Evolutionary conservation across 768 basidiomycete species (phyloP), one percentile per base, ranked within the genome.

Genomic region (Asterophora parasitica): DNA sequence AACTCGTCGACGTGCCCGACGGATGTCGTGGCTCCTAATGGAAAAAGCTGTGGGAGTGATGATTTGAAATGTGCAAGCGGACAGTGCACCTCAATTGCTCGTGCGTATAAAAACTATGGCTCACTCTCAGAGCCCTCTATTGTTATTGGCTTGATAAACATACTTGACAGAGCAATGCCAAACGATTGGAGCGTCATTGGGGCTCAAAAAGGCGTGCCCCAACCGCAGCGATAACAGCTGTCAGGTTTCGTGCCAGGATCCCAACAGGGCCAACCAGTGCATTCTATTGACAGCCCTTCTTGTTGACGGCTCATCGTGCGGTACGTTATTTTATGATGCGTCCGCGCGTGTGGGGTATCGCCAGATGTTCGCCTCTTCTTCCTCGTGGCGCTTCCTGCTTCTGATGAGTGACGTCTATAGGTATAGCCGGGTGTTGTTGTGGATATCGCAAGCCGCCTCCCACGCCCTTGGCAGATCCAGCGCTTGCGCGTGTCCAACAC

Each of bases 281-380:
- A 65, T 91, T 16, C 66, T 83, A 33, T 69, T 93, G 40, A 82
- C 85, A 46, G 77, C 87, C 3, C 63, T 77, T 36, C 79, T 92
- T 41, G 71, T 88, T 45, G 85, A 91, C 61, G 92, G 91, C 17
- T 89, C 87, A 26, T 82, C 88, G 11, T 94, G 91, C 64, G 89
- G 89, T 81, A 58, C 49, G 79, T 19, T 23, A 35, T 13, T 13
- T 71, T 42, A 15, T 15, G 37, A 38, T 40, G 20, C 47, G 35
- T 41, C 12, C 16, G n/a, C 34, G 60, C 86, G 51, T 91, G 42
- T 81, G 72, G 68, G 66, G 58, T 17, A 55, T 84, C 34, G 54
- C 74, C 47, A 65, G 65, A 58, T 58, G 79, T 77, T 45, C 40
- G 74, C 39, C 44, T 53, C 17, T 10, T 48, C 19, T 26, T 13